Evolutionary conservation across 352 stramenopile genomes (phyloP).

Genomic region (Phytophthora nicotianae): DNA sequence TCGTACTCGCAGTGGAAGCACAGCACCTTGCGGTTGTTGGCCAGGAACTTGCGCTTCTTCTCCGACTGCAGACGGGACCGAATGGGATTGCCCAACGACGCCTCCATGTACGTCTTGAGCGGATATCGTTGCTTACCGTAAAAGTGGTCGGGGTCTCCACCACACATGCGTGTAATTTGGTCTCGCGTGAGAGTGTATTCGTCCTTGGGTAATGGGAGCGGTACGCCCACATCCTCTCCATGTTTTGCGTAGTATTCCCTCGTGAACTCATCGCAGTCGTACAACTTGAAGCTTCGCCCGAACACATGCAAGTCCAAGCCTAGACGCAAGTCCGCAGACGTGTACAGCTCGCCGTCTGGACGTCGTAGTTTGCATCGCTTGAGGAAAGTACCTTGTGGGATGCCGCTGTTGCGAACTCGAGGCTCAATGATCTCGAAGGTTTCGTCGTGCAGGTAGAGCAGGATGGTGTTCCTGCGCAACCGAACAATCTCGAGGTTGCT

Average conservation of each 20-base stretch:
- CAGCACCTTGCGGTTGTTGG: conserved; percentile 87
- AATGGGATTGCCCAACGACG: conserved; percentile 74
- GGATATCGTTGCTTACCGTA: conserved; percentile 81
- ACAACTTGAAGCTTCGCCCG: conserved; percentile 77
- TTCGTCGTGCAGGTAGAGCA: conserved; percentile 87
- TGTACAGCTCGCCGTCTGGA: conserved; percentile 58
- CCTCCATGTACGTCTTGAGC: conserved; percentile 89
- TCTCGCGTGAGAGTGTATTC: conserved; percentile 81
- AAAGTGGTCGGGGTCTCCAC: conserved; percentile 70
- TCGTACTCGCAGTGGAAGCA: conserved; percentile 90
- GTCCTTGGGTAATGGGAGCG: conserved; percentile 78
- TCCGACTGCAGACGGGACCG: conserved; percentile 66
- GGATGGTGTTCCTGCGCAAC: conserved; percentile 73
- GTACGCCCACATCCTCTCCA: conserved; percentile 45
- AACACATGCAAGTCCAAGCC: conserved; percentile 79
- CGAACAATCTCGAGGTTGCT: conserved; percentile 79
- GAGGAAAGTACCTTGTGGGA: conserved; percentile 88
- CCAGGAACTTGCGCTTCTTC: conserved; percentile 88
- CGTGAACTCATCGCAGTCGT: conserved; percentile 80
- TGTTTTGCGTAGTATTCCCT: conserved; percentile 59
- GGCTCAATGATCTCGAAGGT: conserved; percentile 91
- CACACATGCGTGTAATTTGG: conserved; percentile 78
- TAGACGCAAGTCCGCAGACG: conserved; percentile 58
- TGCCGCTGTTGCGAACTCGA: conserved; percentile 80
- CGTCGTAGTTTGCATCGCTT: conserved; percentile 75